A percentile compares a stretch with the other conserved stretches of the same genome.
Evolutionary conservation across 176 grass and related monocot species (phyloP).

Genomic region (Cenchrus purpureus): DNA sequence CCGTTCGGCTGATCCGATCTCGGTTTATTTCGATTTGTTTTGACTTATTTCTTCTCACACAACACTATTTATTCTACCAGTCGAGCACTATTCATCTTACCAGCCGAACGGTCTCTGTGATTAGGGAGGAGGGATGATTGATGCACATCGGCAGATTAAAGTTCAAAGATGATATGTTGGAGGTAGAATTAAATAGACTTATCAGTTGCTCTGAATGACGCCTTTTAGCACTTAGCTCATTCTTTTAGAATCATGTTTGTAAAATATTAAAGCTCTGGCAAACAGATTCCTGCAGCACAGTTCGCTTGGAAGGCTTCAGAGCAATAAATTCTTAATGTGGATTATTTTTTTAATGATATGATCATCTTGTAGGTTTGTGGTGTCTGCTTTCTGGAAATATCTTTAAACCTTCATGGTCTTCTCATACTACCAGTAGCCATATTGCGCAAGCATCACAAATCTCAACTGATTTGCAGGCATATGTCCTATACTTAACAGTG

Average conservation of each 20-base stretch:
- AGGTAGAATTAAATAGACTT: neutral
- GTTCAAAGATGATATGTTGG: slow-evolving; percentile 17
- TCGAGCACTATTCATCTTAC: too few relatives aligned
- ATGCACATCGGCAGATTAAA: neutral
- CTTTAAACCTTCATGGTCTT: slow-evolving; percentile 7
- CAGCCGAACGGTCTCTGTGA: neutral
- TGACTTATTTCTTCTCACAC: too few relatives aligned
- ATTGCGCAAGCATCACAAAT: neutral
- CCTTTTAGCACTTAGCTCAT: slow-evolving; percentile 12
- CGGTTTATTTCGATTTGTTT: too few relatives aligned
- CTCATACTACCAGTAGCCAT: neutral
- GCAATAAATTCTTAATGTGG: neutral
- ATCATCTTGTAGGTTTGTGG: slow-evolving; percentile 2
- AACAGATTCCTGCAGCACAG: neutral
- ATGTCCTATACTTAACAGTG: neutral
- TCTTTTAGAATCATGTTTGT: neutral
- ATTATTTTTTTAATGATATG: neutral
- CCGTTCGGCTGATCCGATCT: too few relatives aligned
- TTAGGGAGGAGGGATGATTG: neutral
- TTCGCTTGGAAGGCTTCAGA: neutral
- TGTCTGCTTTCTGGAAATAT: slow-evolving; percentile 30
- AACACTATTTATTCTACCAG: too few relatives aligned
- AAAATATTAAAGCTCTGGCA: neutral
- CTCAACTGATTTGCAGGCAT: neutral
- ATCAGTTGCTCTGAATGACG: neutral